Percentiles rank a stretch among this genome's conserved stretches.
phyloP scores from a whole-genome alignment of 352 stramenopile genomes.

The Globisporangium spinosum region DNA sequence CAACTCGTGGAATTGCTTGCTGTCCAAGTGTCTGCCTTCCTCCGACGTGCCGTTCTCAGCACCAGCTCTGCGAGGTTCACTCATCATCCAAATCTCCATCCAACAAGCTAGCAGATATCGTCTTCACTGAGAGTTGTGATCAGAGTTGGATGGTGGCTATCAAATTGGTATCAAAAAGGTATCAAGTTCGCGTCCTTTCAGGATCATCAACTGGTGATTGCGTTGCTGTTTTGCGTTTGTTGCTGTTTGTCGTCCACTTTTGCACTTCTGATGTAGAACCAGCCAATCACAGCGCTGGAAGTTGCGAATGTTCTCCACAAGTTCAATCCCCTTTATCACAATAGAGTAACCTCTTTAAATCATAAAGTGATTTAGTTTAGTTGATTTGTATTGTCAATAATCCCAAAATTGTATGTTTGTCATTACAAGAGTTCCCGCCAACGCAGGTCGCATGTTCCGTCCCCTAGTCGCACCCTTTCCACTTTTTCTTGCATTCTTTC shows the following conservation, averaged over 20 bases:
- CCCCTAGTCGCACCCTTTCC: not conserved
- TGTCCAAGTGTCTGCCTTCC: no score
- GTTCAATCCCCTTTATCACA: not conserved
- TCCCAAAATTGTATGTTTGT: not conserved
- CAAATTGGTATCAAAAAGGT: not conserved
- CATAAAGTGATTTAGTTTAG: not conserved
- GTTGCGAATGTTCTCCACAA: not conserved
- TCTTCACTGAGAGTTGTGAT: not conserved
- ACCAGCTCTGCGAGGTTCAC: no score
- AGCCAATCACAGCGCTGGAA: slow-evolving; percentile 6
- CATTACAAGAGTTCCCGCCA: not conserved
- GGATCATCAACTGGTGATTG: slow-evolving; percentile 1
- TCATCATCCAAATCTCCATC: no score
- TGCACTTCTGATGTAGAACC: slow-evolving; percentile 1
- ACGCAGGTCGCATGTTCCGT: not conserved
- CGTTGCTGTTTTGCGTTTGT: not conserved
- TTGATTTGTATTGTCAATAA: not conserved
- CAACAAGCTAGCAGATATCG: no score
- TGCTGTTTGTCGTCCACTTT: not conserved
- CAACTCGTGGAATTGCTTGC: no score
- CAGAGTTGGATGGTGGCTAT: not conserved
- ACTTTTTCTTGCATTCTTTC: slow-evolving; percentile 3
- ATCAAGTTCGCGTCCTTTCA: not conserved
- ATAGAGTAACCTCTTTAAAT: not conserved
- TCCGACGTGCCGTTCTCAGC: no score